Base-by-base conservation (phyloP, 129 eudicot genomes). In the Logfia minima region DNA sequence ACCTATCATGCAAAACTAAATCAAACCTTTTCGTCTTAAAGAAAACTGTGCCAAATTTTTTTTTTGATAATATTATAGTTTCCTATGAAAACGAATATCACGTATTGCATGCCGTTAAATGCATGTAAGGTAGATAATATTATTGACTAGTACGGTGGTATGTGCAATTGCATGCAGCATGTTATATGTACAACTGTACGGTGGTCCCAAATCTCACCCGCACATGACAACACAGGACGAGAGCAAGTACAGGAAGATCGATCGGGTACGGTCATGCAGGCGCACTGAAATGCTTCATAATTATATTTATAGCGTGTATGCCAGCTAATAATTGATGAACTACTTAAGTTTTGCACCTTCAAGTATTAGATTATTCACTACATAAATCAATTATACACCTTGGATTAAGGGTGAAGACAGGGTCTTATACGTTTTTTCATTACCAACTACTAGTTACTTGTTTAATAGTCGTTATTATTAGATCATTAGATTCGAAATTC, bases 171-270 rank as follows among this genome's bases (percentile, higher is more conserved):
- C 1, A 14, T 48, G 55, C 18, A 48, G 64, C 64, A 59, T 59
- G 64, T 59, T 59, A 59, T 59, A n/a, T 59, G 64, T 59, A 59
- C 64, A 59, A 22, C 26, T 59, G 64, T 59, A 59, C 64, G 64
- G 64, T 59, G 64, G 64, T 59, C 64, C 64, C 64, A 59, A 59
- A 59, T 59, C 64, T 59, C 14, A n/a, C 8, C 23, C 4, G 4
- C 64, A 21, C 64, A 21, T 21, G 29, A 59, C 28, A 58, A 58
- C 24, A 58, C 4, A 58, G 64, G 24, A 58, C 29, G 64, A 59
- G 64, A 59, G 64, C 10, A 59, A 59, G 64, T 21, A 7, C 64
- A 59, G 64, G 64, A 59, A 22, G 55, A 48, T 48, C n/a, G 55
- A 48, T 48, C 55, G 26, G 9, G 63, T 59, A 59, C 28, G 64